Percentiles rank a stretch among this genome's conserved stretches.
Evolutionary conservation across 495 filamentous ascomycete species (phyloP).

Genomic region (Penicillium fimorum): DNA sequence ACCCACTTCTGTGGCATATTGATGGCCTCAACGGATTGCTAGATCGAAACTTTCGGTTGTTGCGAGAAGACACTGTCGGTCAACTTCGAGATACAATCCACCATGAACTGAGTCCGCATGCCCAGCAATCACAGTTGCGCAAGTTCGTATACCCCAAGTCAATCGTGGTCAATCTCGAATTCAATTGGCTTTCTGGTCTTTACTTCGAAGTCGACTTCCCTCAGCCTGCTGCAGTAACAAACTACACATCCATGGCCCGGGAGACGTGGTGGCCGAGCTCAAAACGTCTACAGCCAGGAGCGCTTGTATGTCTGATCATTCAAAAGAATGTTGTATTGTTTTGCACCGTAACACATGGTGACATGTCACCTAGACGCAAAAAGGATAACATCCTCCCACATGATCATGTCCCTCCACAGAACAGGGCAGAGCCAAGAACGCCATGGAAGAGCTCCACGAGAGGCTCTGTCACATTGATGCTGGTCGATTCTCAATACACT

Average conservation of each 20-base stretch:
- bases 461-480: slow-evolving; percentile 1
- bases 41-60: slow-evolving; percentile 62
- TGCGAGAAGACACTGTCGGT: slow-evolving; percentile 41
- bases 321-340: slow-evolving; percentile 2
- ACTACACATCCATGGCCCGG: slow-evolving; percentile 31
- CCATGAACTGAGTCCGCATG: slow-evolving; percentile 8
- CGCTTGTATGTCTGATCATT: slow-evolving; percentile 57
- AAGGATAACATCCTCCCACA: neutral
- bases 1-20: slow-evolving; percentile 54
- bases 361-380: slow-evolving; percentile 1
- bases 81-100: slow-evolving; percentile 37
- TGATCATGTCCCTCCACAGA: neutral
- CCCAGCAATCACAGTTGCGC: slow-evolving; percentile 16
- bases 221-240: slow-evolving; percentile 48
- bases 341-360: slow-evolving; percentile 1
- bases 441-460: neutral
- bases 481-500: neutral
- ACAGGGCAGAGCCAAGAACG: neutral
- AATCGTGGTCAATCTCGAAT: slow-evolving; percentile 32
- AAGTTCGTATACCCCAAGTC: slow-evolving; percentile 44
- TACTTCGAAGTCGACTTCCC: slow-evolving; percentile 54
- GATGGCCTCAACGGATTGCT: slow-evolving; percentile 58
- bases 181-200: slow-evolving; percentile 52
- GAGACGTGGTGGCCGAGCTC: slow-evolving; percentile 60
- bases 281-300: slow-evolving; percentile 55